Percentiles rank a stretch among this genome's conserved stretches.
phyloP scores from a whole-genome alignment of 805 yeast genomes.

The Grigorovia jiainica region DNA sequence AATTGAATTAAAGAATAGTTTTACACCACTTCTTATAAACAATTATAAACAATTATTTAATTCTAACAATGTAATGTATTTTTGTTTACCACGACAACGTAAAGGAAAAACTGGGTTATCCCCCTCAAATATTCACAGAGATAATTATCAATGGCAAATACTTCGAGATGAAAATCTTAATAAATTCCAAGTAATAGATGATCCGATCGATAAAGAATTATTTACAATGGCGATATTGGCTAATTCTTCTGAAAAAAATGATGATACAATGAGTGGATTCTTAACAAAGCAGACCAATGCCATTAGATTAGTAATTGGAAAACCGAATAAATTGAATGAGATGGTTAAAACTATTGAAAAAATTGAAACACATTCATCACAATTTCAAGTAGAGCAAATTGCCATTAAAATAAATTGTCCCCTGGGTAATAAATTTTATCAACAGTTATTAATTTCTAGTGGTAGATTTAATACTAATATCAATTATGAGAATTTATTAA shows the following conservation, averaged over 20 bases:
- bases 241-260: background rate
- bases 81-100: too few relatives aligned
- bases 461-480: background rate
- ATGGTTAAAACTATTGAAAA: background rate
- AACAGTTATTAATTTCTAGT: background rate
- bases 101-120: too few relatives aligned
- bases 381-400: background rate
- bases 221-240: background rate
- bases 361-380: too few relatives aligned
- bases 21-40: background rate
- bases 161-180: too few relatives aligned
- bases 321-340: background rate
- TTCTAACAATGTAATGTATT: conserved; percentile 9
- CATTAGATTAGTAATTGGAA: background rate
- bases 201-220: background rate
- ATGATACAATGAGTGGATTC: background rate
- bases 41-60: conserved; percentile 8
- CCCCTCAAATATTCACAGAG: too few relatives aligned
- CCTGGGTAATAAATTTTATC: background rate
- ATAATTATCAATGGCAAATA: too few relatives aligned
- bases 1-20: background rate
- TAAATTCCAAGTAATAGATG: background rate
- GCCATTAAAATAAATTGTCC: background rate
- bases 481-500: background rate
- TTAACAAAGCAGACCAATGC: background rate